Evolutionary conservation across 176 grass and related monocot species (phyloP).

Genomic region (Aegilops tauschii): DNA sequence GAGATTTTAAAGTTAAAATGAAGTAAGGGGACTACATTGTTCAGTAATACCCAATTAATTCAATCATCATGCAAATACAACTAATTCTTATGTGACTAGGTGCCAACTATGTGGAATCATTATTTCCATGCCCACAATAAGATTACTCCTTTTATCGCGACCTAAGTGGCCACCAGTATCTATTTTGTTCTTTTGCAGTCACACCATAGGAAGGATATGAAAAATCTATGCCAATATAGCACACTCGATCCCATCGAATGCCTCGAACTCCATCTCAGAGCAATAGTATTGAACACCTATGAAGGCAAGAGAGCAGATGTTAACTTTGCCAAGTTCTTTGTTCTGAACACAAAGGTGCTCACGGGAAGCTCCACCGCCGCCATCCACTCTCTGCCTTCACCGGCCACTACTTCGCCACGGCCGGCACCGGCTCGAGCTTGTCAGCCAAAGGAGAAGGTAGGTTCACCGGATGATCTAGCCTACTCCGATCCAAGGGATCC

Average conservation of each 20-base stretch:
- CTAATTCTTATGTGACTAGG: neutral
- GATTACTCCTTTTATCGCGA: neutral
- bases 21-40: neutral
- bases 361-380: too few relatives aligned
- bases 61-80: neutral
- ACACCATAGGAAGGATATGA: neutral
- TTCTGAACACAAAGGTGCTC: slow-evolving; percentile 12
- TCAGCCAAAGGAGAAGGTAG: too few relatives aligned
- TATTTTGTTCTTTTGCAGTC: slow-evolving; percentile 1
- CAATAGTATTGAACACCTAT: neutral
- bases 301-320: neutral
- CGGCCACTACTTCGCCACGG: too few relatives aligned
- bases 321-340: neutral
- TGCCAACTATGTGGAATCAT: neutral
- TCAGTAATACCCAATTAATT: neutral
- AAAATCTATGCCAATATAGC: neutral
- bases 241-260: neutral
- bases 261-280: neutral
- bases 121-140: neutral
- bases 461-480: too few relatives aligned
- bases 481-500: too few relatives aligned
- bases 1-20: neutral
- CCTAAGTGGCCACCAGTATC: neutral
- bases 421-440: too few relatives aligned
- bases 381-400: too few relatives aligned